Evolutionary conservation across 768 basidiomycete genomes (phyloP).

Genomic region (Boletus insuetus): DNA sequence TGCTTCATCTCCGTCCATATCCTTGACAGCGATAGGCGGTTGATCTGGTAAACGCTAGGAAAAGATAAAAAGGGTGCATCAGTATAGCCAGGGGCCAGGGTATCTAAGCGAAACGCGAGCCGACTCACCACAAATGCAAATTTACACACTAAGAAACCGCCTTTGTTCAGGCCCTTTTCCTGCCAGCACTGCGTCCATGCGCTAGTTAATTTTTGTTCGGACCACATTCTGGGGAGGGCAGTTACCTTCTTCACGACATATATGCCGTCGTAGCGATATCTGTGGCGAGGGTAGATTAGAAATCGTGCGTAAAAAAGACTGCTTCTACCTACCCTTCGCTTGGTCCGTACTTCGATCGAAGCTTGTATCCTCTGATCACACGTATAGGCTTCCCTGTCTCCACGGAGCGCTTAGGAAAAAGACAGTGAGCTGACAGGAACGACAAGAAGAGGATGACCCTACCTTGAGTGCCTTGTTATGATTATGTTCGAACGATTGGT

Average conservation of each 20-base stretch:
- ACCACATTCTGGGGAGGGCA: not conserved
- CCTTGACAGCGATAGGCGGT: slow-evolving; percentile 23
- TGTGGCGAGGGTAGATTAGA: slow-evolving; percentile 21
- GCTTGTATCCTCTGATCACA: slow-evolving; percentile 76
- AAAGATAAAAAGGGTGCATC: not conserved
- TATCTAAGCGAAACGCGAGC: not conserved
- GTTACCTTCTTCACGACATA: slow-evolving; percentile 74
- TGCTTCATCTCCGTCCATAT: slow-evolving; percentile 3
- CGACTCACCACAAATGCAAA: slow-evolving; percentile 71
- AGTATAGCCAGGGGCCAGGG: not conserved
- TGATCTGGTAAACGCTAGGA: slow-evolving; percentile 31
- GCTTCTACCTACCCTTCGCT: slow-evolving; percentile 56
- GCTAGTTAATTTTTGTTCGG: not conserved
- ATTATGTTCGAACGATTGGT: slow-evolving; percentile 76
- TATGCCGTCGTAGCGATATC: slow-evolving; percentile 90
- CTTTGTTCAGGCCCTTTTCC: slow-evolving; percentile 64
- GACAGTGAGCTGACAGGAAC: not conserved
- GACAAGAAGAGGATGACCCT: not conserved
- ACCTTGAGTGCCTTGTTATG: slow-evolving; percentile 72
- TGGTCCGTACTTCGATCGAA: slow-evolving; percentile 71
- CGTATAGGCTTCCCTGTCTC: slow-evolving; percentile 81
- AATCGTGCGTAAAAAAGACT: not conserved
- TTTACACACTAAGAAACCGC: slow-evolving; percentile 80
- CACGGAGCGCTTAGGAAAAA: slow-evolving; percentile 54
- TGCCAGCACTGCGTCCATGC: slow-evolving; percentile 57